Percentiles rank a stretch among this genome's conserved stretches.
Evolutionary conservation across 176 grass and related monocot species (phyloP).

Genomic region (Areca catechu): DNA sequence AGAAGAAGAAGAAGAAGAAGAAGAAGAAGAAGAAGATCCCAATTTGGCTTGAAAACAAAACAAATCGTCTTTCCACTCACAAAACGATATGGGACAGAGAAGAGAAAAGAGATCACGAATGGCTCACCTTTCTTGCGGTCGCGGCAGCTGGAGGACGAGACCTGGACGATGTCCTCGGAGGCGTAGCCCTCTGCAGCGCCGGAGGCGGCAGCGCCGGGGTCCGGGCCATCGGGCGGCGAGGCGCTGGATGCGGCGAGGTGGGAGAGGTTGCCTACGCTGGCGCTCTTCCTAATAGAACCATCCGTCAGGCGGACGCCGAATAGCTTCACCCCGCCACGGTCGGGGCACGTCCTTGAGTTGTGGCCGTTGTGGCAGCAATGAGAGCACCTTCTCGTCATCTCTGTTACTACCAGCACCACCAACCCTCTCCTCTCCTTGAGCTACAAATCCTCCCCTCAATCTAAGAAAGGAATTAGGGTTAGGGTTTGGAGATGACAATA

Average conservation of each 20-base stretch:
- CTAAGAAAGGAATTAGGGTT: background rate
- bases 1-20: no score
- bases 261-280: constrained; percentile 91
- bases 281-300: constrained; percentile 92
- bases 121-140: constrained; percentile 85
- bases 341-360: constrained; percentile 92
- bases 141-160: constrained; percentile 82
- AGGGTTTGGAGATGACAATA: background rate
- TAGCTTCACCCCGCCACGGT: constrained; percentile 75
- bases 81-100: no score
- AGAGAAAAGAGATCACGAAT: background rate
- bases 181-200: constrained; percentile 58
- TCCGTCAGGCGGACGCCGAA: constrained; percentile 93
- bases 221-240: constrained; percentile 61
- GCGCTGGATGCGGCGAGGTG: constrained; percentile 79
- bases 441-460: background rate
- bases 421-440: background rate
- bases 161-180: constrained; percentile 91
- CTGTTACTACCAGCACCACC: background rate
- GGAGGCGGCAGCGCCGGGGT: constrained; percentile 8
- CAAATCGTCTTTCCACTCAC: background rate
- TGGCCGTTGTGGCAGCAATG: constrained; percentile 98
- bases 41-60: constrained; percentile 1
- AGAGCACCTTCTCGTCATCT: constrained; percentile 95
- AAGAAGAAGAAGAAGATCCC: background rate